A percentile compares a stretch with the other conserved stretches of the same genome.
phyloP scores from a whole-genome alignment of 2,329 filamentous ascomycete species.

The Ophiostoma sp. region DNA sequence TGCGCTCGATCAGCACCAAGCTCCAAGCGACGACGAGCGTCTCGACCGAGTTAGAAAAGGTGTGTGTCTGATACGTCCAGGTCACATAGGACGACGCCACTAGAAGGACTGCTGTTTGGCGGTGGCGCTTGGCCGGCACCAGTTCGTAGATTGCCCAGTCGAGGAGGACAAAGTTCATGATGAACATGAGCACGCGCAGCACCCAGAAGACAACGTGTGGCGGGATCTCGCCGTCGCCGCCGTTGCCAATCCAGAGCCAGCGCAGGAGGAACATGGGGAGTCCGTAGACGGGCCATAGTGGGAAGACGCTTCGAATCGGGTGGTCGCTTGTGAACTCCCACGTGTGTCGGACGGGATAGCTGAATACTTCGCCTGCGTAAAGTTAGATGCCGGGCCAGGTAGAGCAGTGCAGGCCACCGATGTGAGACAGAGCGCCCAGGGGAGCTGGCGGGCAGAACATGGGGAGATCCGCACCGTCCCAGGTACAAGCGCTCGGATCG shows the following conservation, averaged over 20 bases:
- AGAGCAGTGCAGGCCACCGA: neutral
- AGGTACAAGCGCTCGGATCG: neutral
- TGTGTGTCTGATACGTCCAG: constrained; percentile 97
- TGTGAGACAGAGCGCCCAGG: neutral
- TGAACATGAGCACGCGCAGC: constrained; percentile 83
- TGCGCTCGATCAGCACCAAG: constrained; percentile 82
- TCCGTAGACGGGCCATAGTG: constrained; percentile 91
- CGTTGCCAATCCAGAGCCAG: constrained; percentile 86
- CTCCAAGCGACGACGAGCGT: constrained; percentile 91
- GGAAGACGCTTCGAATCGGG: constrained; percentile 93
- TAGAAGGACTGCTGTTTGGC: constrained; percentile 70
- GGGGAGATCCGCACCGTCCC: constrained; percentile 6
- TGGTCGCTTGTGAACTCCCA: constrained; percentile 92
- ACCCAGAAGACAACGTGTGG: constrained; percentile 88
- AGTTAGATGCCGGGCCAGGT: neutral
- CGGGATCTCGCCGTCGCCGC: constrained; percentile 67
- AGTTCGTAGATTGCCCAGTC: constrained; percentile 97
- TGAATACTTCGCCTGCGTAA: constrained; percentile 75
- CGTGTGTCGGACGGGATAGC: constrained; percentile 80
- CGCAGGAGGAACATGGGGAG: constrained; percentile 87
- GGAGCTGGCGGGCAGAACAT: constrained; percentile 5
- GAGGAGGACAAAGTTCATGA: constrained; percentile 90
- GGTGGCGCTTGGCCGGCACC: constrained; percentile 65
- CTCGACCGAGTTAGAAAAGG: constrained; percentile 96
- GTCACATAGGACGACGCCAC: constrained; percentile 96